Evolutionary conservation across 306 rosid species (phyloP).

Genomic region (Argentina anserina): DNA sequence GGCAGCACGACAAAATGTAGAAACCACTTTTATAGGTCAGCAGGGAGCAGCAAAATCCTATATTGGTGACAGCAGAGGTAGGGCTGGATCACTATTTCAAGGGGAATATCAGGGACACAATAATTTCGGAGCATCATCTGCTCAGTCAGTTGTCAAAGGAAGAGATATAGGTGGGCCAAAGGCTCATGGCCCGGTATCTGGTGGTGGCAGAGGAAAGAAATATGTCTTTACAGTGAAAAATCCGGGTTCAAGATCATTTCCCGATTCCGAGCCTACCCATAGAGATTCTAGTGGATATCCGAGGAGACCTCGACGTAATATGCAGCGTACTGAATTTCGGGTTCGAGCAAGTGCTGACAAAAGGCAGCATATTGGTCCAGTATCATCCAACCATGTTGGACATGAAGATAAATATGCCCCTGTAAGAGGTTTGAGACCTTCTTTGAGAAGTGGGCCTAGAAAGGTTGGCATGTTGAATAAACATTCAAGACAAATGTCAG

Average conservation of each 20-base stretch:
- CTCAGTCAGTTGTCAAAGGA: slow-evolving; percentile 46
- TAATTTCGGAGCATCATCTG: slow-evolving; percentile 36
- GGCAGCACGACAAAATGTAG: slow-evolving; percentile 37
- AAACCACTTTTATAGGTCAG: slow-evolving; percentile 36
- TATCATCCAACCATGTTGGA: slow-evolving; percentile 40
- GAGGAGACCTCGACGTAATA: slow-evolving; percentile 65
- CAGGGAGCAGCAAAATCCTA: slow-evolving; percentile 37
- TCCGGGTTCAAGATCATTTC: slow-evolving; percentile 57
- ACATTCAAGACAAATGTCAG: slow-evolving; percentile 44
- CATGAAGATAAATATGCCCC: slow-evolving; percentile 41
- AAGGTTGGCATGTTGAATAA: slow-evolving; percentile 40
- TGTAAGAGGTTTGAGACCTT: slow-evolving; percentile 41
- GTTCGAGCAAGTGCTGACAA: slow-evolving; percentile 62
- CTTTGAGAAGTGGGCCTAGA: slow-evolving; percentile 55
- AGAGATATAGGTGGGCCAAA: slow-evolving; percentile 43
- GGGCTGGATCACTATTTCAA: slow-evolving; percentile 39
- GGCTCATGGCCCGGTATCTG: slow-evolving; percentile 42
- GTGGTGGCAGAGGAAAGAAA: slow-evolving; percentile 70
- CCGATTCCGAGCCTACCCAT: slow-evolving; percentile 44
- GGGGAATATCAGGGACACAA: slow-evolving; percentile 37
- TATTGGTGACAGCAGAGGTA: slow-evolving; percentile 35
- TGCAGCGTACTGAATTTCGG: slow-evolving; percentile 81
- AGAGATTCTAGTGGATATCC: slow-evolving; percentile 49
- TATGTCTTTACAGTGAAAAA: slow-evolving; percentile 54
- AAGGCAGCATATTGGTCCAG: slow-evolving; percentile 44